A percentile compares a stretch with the other conserved stretches of the same genome.
Evolutionary conservation across 495 filamentous ascomycete species (phyloP).

Genomic region (Sphaerosporella brunnea): DNA sequence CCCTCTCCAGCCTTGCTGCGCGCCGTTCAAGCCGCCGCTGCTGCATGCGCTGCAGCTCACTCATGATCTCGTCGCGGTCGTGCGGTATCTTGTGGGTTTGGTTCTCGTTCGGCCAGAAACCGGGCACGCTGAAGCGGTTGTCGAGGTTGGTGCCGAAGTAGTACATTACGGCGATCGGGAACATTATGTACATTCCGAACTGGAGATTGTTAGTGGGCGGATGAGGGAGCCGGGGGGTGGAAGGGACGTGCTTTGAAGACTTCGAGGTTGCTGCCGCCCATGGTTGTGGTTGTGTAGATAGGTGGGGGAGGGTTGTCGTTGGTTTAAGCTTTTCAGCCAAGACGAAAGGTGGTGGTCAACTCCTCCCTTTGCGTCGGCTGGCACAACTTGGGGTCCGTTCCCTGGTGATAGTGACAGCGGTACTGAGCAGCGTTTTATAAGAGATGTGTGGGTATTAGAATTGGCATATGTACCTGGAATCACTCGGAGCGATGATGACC

Average conservation of each 20-base stretch:
- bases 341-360: no score
- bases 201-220: background rate
- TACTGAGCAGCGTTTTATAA: no score
- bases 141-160: conserved; percentile 99
- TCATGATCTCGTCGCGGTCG: conserved; percentile 70
- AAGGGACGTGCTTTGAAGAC: conserved; percentile 60
- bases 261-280: conserved; percentile 83
- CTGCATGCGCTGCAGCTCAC: conserved; percentile 58
- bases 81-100: conserved; percentile 77
- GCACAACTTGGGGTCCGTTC: no score
- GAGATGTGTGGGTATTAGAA: no score
- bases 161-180: conserved; percentile 98
- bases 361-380: no score
- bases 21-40: conserved; percentile 39
- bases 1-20: conserved; percentile 29
- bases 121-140: conserved; percentile 63
- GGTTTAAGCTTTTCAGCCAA: conserved; percentile 5
- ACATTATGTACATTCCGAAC: conserved; percentile 68
- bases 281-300: conserved; percentile 28
- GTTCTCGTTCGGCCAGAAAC: conserved; percentile 83
- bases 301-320: conserved; percentile 1
- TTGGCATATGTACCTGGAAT: no score
- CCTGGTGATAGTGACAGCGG: no score
- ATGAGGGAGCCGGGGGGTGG: background rate
- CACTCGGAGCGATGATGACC: no score